Evolutionary conservation across 2,329 filamentous ascomycete genomes (phyloP).

Genomic region (Pseudopithomyces chartarum): DNA sequence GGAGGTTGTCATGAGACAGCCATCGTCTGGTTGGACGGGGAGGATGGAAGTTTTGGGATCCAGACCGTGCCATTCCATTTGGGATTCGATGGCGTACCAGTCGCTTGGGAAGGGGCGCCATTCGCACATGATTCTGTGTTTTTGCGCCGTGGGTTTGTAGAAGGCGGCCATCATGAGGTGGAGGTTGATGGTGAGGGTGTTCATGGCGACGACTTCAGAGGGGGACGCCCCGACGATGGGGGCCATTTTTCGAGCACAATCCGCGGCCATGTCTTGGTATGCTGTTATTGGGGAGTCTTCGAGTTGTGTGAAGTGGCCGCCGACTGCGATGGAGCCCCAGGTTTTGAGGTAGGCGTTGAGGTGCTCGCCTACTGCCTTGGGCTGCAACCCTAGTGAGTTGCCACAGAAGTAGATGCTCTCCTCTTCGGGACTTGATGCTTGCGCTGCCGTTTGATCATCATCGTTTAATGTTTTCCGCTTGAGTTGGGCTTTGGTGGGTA

Average conservation of each 20-base stretch:
- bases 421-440: conserved; percentile 42
- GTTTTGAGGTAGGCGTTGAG: conserved; percentile 75
- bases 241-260: conserved; percentile 70
- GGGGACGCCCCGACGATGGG: conserved; percentile 74
- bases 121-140: conserved; percentile 81
- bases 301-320: conserved; percentile 76
- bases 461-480: conserved; percentile 61
- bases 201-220: conserved; percentile 84
- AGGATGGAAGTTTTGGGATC: conserved; percentile 70
- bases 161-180: conserved; percentile 86
- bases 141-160: conserved; percentile 69
- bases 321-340: conserved; percentile 83
- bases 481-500: conserved; percentile 75
- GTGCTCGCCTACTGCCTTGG: conserved; percentile 68
- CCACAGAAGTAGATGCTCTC: conserved; percentile 80
- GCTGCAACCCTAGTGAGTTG: conserved; percentile 86
- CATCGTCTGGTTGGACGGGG: conserved; percentile 69
- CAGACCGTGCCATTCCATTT: conserved; percentile 73
- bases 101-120: conserved; percentile 90
- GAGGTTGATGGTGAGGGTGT: conserved; percentile 79
- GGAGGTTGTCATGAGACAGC: conserved; percentile 66
- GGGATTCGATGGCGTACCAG: conserved; percentile 82
- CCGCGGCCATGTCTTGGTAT: conserved; percentile 80
- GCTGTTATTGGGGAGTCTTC: conserved; percentile 70
- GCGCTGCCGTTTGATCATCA: conserved; percentile 33